Conservation (phyloP, 352 stramenopile genomes). For the Phytophthora vignae region DNA sequence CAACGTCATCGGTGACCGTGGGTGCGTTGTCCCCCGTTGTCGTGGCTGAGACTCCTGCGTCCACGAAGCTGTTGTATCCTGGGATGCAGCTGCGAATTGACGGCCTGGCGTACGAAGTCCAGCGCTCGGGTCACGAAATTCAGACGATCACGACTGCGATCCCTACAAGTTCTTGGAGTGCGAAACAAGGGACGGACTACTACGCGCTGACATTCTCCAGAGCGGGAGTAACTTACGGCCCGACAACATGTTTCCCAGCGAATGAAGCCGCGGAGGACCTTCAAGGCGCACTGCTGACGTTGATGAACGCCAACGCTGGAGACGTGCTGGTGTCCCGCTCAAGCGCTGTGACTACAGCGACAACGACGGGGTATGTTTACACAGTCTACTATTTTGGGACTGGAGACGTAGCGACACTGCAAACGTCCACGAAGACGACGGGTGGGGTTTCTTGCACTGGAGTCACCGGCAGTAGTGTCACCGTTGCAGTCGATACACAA, state of each 20-base stretch:
- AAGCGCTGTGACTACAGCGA: constrained; percentile 42
- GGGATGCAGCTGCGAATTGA: constrained; percentile 91
- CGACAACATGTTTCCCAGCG: constrained; percentile 53
- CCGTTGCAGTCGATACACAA: constrained; percentile 63
- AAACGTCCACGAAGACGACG: background rate
- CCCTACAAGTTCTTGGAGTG: constrained; percentile 36
- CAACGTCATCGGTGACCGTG: constrained; percentile 55
- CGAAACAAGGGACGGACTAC: constrained; percentile 5
- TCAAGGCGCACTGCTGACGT: constrained; percentile 32
- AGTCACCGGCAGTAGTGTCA: constrained; percentile 35
- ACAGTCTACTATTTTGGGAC: constrained; percentile 94
- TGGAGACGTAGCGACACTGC: constrained; percentile 80
- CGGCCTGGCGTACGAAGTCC: constrained; percentile 87
- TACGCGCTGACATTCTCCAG: constrained; percentile 62
- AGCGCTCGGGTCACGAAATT: constrained; percentile 91
- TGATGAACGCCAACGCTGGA: constrained; percentile 23
- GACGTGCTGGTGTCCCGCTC: constrained; percentile 68
- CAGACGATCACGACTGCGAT: constrained; percentile 75
- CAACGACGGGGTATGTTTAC: constrained; percentile 84
- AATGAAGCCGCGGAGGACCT: constrained; percentile 33
- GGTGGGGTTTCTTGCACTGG: constrained; percentile 29
- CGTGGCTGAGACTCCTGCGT: constrained; percentile 22
- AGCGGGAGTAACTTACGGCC: constrained; percentile 31
- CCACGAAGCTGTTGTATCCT: constrained; percentile 73
- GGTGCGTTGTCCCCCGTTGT: constrained; percentile 56